Percentiles rank a stretch among this genome's conserved stretches.
Conservation (phyloP, 306 rosid genomes). For the Rosa chinensis region DNA sequence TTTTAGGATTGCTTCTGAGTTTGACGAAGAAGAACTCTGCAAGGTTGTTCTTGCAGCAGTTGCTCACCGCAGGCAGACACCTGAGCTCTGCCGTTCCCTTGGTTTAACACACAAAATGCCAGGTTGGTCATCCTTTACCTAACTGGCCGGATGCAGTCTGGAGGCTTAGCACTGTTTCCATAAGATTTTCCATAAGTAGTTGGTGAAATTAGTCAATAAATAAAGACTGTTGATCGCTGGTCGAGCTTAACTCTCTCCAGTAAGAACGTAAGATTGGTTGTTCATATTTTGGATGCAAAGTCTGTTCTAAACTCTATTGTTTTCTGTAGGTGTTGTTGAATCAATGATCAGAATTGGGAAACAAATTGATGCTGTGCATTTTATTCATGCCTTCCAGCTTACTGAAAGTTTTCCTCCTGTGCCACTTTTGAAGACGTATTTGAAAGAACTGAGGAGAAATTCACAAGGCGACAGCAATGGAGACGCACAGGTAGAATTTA, state of each 20-base stretch:
- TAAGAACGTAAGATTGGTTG: background rate
- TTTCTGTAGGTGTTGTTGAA: constrained; percentile 58
- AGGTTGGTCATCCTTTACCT: constrained; percentile 82
- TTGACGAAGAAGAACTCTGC: constrained; percentile 88
- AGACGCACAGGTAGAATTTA: constrained; percentile 45
- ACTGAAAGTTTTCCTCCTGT: constrained; percentile 62
- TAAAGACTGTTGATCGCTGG: constrained; percentile 21
- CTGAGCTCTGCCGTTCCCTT: constrained; percentile 90
- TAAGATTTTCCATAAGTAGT: constrained; percentile 39
- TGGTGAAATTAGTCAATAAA: constrained; percentile 21
- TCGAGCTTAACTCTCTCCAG: constrained; percentile 21
- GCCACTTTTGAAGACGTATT: constrained; percentile 67
- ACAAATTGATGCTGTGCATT: constrained; percentile 65
- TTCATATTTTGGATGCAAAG: constrained; percentile 26
- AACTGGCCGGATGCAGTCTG: constrained; percentile 65
- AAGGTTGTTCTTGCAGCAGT: constrained; percentile 78
- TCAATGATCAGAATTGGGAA: constrained; percentile 47
- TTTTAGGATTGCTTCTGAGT: constrained; percentile 82
- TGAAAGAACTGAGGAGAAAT: constrained; percentile 71
- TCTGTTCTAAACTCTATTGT: constrained; percentile 17
- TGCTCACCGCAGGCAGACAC: constrained; percentile 76
- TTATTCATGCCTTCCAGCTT: constrained; percentile 65
- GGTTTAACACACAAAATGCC: constrained; percentile 83
- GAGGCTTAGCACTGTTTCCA: constrained; percentile 49
- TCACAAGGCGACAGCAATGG: constrained; percentile 60